Conservation (phyloP, 2,329 filamentous ascomycete genomes). For the Pseudopithomyces maydicus region DNA sequence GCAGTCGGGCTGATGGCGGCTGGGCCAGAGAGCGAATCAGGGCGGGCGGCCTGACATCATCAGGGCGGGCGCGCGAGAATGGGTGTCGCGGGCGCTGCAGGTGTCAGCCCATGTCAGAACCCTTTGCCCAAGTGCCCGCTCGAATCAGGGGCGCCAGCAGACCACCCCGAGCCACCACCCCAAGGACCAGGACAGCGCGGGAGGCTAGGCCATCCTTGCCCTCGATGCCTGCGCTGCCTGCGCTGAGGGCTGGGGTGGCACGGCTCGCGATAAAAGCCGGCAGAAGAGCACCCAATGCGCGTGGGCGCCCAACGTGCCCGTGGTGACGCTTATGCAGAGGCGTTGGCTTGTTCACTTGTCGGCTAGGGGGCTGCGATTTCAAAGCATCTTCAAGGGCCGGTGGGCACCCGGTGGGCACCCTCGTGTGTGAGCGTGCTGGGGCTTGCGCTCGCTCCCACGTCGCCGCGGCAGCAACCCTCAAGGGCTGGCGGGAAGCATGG, state of each 20-base stretch:
- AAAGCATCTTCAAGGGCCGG: slow-evolving; percentile 38
- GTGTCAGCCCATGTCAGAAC: slow-evolving; percentile 44
- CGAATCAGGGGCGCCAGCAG: slow-evolving; percentile 33
- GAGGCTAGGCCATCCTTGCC: slow-evolving; percentile 38
- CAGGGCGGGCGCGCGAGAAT: slow-evolving; percentile 20
- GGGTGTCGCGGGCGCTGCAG: slow-evolving; percentile 29
- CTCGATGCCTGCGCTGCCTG: not conserved
- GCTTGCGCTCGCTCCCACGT: slow-evolving; percentile 27
- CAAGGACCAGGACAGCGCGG: slow-evolving; percentile 34
- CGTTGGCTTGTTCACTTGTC: slow-evolving; percentile 37
- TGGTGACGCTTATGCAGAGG: slow-evolving; percentile 46
- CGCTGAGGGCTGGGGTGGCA: slow-evolving; percentile 36
- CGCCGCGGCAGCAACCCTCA: slow-evolving; percentile 32
- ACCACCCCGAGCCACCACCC: slow-evolving; percentile 14
- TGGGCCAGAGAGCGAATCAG: slow-evolving; percentile 25
- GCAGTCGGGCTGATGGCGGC: slow-evolving; percentile 15
- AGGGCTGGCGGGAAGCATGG: slow-evolving; percentile 45
- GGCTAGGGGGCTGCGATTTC: slow-evolving; percentile 41
- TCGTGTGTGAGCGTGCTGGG: slow-evolving; percentile 21
- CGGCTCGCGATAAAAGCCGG: slow-evolving; percentile 39
- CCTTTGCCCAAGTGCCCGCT: slow-evolving; percentile 34
- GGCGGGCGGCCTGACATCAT: slow-evolving; percentile 37
- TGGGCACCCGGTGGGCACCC: slow-evolving; percentile 17
- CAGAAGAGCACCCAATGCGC: slow-evolving; percentile 38
- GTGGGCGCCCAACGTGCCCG: slow-evolving; percentile 24